Evolutionary conservation across 139 green algal species (phyloP).

Genomic region (Chlorella sorokiniana): DNA sequence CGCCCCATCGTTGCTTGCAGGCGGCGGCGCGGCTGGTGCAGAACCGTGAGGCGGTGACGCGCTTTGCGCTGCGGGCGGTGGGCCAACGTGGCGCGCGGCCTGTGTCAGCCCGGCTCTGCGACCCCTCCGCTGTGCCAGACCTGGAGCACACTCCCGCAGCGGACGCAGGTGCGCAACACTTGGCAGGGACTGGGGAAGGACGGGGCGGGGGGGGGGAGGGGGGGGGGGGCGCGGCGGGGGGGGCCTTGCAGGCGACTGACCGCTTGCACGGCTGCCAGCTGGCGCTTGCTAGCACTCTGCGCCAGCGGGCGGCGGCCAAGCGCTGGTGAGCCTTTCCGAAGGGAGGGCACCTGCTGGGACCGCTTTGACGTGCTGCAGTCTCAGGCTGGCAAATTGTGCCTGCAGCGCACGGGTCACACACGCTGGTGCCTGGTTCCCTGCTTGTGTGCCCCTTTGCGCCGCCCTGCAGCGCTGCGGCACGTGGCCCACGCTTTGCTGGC

Average conservation of each 20-base stretch:
- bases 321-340: no score
- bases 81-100: conserved; percentile 66
- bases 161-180: conserved; percentile 43
- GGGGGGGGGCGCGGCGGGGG: no score
- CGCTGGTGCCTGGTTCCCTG: no score
- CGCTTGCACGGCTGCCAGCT: no score
- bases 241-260: no score
- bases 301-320: no score
- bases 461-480: conserved; percentile 74
- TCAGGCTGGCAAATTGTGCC: no score
- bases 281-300: no score
- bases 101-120: conserved; percentile 77
- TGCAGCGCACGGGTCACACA: no score
- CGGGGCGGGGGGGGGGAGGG: not conserved
- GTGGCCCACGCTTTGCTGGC: conserved; percentile 83
- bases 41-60: conserved; percentile 78
- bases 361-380: no score
- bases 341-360: no score
- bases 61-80: conserved; percentile 81
- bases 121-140: conserved; percentile 73
- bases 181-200: not conserved
- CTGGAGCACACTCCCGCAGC: conserved; percentile 46
- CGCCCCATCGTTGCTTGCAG: conserved; percentile 16
- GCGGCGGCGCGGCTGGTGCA: conserved; percentile 68
- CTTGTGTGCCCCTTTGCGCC: no score